Evolutionary conservation across 2,329 filamentous ascomycete species (phyloP).

Genomic region (Arachnomyces sp.): DNA sequence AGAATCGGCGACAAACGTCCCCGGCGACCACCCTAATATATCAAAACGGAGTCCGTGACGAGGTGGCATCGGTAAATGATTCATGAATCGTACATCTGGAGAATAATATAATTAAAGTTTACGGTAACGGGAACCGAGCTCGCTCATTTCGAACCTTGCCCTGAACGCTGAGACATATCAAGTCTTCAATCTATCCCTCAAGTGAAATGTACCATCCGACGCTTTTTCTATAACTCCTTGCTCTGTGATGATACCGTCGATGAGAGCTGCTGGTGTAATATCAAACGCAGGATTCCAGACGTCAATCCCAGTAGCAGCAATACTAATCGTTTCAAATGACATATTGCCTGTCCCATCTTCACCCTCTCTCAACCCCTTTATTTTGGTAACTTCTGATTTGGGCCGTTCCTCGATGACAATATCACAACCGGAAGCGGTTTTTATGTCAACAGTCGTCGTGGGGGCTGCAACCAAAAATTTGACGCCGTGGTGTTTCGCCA

Average conservation of each 20-base stretch:
- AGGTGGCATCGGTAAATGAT: slow-evolving; percentile 6
- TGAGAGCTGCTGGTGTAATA: slow-evolving; percentile 78
- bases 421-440: slow-evolving; percentile 65
- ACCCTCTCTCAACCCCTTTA: slow-evolving; percentile 67
- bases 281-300: slow-evolving; percentile 99
- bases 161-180: too few relatives aligned
- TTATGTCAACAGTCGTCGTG: slow-evolving; percentile 84
- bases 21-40: too few relatives aligned
- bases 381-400: slow-evolving; percentile 71
- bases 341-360: slow-evolving; percentile 48
- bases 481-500: slow-evolving; percentile 78
- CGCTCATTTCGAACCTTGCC: slow-evolving; percentile 11
- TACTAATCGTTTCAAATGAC: slow-evolving; percentile 60
- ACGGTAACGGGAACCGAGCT: too few relatives aligned
- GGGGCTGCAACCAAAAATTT: slow-evolving; percentile 95
- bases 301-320: slow-evolving; percentile 65
- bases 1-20: too few relatives aligned
- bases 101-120: too few relatives aligned
- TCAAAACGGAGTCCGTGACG: too few relatives aligned
- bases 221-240: slow-evolving; percentile 77
- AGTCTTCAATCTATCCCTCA: too few relatives aligned
- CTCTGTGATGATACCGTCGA: slow-evolving; percentile 93
- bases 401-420: slow-evolving; percentile 90
- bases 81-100: slow-evolving; percentile 20
- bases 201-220: slow-evolving; percentile 59